These are phyloP conservation scores for Arthrobotrys sinensis DNA, from an alignment of 2,329 filamentous ascomycete genomes.

Conservation along the genomic window DNA sequence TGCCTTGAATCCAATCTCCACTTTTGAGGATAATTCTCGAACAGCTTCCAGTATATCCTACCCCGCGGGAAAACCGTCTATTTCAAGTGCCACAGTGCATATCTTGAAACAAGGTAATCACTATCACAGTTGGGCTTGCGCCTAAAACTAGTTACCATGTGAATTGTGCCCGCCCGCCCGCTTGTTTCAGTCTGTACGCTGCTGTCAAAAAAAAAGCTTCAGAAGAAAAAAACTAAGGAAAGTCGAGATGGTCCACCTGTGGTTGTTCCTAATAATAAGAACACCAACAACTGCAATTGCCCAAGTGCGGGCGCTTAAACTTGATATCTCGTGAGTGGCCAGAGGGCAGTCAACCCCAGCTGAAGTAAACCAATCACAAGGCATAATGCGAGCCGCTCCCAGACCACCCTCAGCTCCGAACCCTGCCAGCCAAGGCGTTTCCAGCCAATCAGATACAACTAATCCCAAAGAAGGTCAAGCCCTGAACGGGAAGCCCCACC, in stretches of 20 bases:
- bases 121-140: conserved; percentile 25
- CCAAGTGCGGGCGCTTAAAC: conserved; percentile 47
- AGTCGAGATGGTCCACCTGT: conserved; percentile 8
- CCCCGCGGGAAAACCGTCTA: conserved; percentile 28
- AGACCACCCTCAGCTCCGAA: not conserved
- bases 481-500: conserved; percentile 22
- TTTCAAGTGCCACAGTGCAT: conserved; percentile 38
- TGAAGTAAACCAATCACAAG: conserved; percentile 45
- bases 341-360: conserved; percentile 19
- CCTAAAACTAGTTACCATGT: conserved; percentile 6
- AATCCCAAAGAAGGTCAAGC: conserved; percentile 9
- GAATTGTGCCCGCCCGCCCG: conserved; percentile 21
- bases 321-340: conserved; percentile 17
- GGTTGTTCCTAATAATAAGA: conserved; percentile 35
- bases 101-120: conserved; percentile 35
- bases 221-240: not conserved
- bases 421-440: conserved; percentile 37
- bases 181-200: conserved; percentile 41
- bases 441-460: conserved; percentile 25
- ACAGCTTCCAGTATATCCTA: conserved; percentile 4
- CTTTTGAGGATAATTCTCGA: not conserved
- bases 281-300: not conserved
- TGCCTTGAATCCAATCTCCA: not conserved
- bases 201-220: conserved; percentile 4
- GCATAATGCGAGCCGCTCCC: conserved; percentile 32